Conservation (phyloP, 345 rosid species). For the Turritis glabra region DNA sequence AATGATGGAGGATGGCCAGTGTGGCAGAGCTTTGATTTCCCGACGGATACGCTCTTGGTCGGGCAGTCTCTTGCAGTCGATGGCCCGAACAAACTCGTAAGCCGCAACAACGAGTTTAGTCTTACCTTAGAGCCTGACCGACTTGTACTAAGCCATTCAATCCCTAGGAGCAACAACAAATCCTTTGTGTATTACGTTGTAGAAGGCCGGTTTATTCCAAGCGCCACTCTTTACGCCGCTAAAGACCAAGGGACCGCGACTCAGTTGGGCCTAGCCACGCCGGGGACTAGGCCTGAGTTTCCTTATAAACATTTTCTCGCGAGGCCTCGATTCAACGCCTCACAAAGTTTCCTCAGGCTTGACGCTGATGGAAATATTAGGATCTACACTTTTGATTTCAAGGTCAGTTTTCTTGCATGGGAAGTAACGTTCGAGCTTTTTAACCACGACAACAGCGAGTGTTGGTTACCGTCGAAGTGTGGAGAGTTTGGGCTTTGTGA, state of each 20-base stretch:
- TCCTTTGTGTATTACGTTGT: constrained; percentile 40
- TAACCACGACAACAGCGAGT: constrained; percentile 35
- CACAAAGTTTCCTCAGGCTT: constrained; percentile 44
- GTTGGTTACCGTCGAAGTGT: constrained; percentile 48
- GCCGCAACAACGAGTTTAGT: constrained; percentile 46
- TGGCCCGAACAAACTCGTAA: constrained; percentile 43
- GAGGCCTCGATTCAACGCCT: constrained; percentile 46
- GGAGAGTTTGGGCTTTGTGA: constrained; percentile 54
- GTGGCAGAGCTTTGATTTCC: too few relatives aligned
- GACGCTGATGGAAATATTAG: constrained; percentile 54
- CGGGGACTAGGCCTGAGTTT: constrained; percentile 9
- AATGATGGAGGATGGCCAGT: too few relatives aligned
- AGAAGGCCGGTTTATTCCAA: constrained; percentile 13
- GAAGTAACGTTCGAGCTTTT: constrained; percentile 51
- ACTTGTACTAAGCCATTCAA: constrained; percentile 38
- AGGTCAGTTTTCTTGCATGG: constrained; percentile 43
- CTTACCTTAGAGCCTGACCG: constrained; percentile 45
- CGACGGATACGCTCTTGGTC: constrained; percentile 54
- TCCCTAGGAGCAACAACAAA: constrained; percentile 31
- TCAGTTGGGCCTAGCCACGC: background rate
- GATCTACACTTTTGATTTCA: constrained; percentile 43
- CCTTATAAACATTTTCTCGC: constrained; percentile 27
- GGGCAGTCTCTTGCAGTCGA: constrained; percentile 45
- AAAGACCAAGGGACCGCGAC: constrained; percentile 20
- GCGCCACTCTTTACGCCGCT: constrained; percentile 27